Percentiles rank a stretch among this genome's conserved stretches.
These are phyloP conservation scores for Botrytis elliptica DNA, from an alignment of 2,329 filamentous ascomycete species.

Conservation along the genomic window DNA sequence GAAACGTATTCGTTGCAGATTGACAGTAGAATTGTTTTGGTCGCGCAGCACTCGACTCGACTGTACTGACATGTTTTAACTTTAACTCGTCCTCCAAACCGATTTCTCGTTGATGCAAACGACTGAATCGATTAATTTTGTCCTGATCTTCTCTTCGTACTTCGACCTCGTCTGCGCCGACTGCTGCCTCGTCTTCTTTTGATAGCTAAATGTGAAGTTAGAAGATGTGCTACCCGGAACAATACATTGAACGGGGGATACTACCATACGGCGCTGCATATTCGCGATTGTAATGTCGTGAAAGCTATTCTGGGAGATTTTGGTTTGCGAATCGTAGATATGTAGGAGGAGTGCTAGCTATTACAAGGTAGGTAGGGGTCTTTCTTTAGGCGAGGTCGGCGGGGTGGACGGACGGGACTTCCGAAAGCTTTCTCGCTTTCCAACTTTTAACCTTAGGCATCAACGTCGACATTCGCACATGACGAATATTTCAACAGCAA, in stretches of 20 bases:
- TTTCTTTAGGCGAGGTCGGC: too few species aligned
- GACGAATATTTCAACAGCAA: too few species aligned
- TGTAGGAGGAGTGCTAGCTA: too few species aligned
- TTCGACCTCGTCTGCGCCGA: conserved; percentile 77
- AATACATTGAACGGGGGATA: too few species aligned
- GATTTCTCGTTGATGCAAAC: conserved; percentile 83
- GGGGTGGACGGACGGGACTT: too few species aligned
- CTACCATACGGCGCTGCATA: conserved; percentile 34
- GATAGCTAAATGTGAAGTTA: conserved; percentile 58
- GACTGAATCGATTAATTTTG: conserved; percentile 97
- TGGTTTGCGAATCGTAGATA: too few species aligned
- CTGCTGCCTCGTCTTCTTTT: conserved; percentile 81
- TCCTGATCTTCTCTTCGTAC: conserved; percentile 97
- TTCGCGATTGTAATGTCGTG: conserved; percentile 1
- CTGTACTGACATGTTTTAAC: conserved; percentile 66
- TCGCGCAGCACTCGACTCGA: not conserved
- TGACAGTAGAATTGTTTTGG: not conserved
- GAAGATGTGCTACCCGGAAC: not conserved
- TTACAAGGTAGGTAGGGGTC: too few species aligned
- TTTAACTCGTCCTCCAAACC: conserved; percentile 77
- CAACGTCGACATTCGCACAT: too few species aligned
- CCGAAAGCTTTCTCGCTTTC: too few species aligned
- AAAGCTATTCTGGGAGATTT: too few species aligned
- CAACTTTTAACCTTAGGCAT: too few species aligned
- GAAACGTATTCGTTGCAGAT: conserved; percentile 24